A percentile compares a stretch with the other conserved stretches of the same genome.
These are phyloP conservation scores for Boletus sp. DNA, from an alignment of 1,284 basidiomycete genomes.

Conservation along the genomic window DNA sequence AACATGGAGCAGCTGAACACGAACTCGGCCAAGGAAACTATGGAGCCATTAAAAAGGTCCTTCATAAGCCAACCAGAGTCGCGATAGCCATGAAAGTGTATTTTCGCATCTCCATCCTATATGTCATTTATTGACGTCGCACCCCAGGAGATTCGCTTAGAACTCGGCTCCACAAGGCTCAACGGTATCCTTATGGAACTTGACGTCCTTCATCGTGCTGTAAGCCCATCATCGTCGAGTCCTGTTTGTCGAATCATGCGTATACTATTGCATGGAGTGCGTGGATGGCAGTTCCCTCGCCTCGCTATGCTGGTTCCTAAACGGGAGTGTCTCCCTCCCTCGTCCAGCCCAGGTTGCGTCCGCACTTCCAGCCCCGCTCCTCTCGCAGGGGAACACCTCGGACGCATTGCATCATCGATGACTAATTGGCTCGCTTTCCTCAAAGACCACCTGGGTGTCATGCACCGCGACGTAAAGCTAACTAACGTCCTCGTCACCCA, in stretches of 20 bases:
- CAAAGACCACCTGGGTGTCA: slow-evolving; percentile 95
- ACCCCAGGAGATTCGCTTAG: slow-evolving; percentile 91
- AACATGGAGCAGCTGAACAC: slow-evolving; percentile 91
- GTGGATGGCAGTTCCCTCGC: slow-evolving; percentile 97
- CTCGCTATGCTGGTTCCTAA: slow-evolving; percentile 55
- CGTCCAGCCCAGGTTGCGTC: slow-evolving; percentile 30
- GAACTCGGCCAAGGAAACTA: slow-evolving; percentile 97
- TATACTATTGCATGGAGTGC: slow-evolving; percentile 99
- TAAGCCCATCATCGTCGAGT: slow-evolving; percentile 92
- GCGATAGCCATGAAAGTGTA: slow-evolving; percentile 97
- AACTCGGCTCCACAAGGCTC: slow-evolving; percentile 91
- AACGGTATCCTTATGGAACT: slow-evolving; percentile 99
- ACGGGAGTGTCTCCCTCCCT: slow-evolving; percentile 36
- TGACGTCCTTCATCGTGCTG: slow-evolving; percentile 92
- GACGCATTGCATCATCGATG: slow-evolving; percentile 78
- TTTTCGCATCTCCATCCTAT: neutral
- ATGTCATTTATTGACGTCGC: slow-evolving; percentile 8
- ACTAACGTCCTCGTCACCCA: slow-evolving; percentile 93
- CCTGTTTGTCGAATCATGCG: slow-evolving; percentile 98
- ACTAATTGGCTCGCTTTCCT: slow-evolving; percentile 92
- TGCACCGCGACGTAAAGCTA: slow-evolving; percentile 97
- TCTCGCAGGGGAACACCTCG: slow-evolving; percentile 46
- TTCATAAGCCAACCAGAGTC: slow-evolving; percentile 92
- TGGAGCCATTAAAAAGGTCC: slow-evolving; percentile 93
- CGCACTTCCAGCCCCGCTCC: slow-evolving; percentile 36